Evolutionary conservation across 495 filamentous ascomycete species (phyloP).

Genomic region (Penicillium salamii): DNA sequence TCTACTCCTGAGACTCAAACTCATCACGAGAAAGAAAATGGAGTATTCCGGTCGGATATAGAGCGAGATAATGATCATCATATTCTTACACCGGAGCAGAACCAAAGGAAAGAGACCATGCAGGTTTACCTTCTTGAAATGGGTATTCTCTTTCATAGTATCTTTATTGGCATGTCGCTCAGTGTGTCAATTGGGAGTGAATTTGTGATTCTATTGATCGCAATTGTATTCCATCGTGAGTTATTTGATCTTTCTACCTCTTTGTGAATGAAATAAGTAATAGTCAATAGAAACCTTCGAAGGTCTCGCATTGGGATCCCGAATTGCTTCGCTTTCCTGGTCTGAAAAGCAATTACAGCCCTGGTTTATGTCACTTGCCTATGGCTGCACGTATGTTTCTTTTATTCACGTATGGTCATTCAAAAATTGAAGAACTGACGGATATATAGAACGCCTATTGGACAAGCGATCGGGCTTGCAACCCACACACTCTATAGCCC

Average conservation of each 20-base stretch:
- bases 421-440: slow-evolving; percentile 24
- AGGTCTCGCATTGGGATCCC: slow-evolving; percentile 64
- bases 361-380: slow-evolving; percentile 83
- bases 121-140: slow-evolving; percentile 73
- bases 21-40: slow-evolving; percentile 11
- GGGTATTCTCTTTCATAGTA: slow-evolving; percentile 74
- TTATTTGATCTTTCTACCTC: neutral
- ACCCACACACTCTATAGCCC: slow-evolving; percentile 62
- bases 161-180: slow-evolving; percentile 81
- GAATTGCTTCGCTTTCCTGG: slow-evolving; percentile 48
- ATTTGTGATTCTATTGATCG: slow-evolving; percentile 69
- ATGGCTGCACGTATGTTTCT: slow-evolving; percentile 50
- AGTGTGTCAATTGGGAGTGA: slow-evolving; percentile 67
- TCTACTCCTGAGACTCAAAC: slow-evolving; percentile 20
- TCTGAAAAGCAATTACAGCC: slow-evolving; percentile 44
- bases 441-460: slow-evolving; percentile 66
- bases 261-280: neutral
- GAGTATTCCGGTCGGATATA: slow-evolving; percentile 13
- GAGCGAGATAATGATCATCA: slow-evolving; percentile 16
- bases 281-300: slow-evolving; percentile 50
- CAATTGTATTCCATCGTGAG: slow-evolving; percentile 72
- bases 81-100: slow-evolving; percentile 18
- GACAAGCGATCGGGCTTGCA: slow-evolving; percentile 74
- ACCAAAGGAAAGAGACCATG: slow-evolving; percentile 39
- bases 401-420: too few relatives aligned